phyloP scores from a whole-genome alignment of 2,329 filamentous ascomycete species.

The Fusarium sp. region DNA sequence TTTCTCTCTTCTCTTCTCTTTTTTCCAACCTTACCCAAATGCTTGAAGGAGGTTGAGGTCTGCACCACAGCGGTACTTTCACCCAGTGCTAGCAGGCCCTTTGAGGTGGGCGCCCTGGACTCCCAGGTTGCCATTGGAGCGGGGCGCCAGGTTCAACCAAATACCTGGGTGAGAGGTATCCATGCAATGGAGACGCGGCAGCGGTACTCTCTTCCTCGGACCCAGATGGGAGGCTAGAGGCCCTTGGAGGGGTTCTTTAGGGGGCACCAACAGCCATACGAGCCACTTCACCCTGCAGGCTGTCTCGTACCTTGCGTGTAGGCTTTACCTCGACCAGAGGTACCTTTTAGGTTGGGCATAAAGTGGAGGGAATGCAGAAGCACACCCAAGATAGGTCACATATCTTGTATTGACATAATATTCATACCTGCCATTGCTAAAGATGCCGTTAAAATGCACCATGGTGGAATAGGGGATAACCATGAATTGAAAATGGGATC shows the following conservation, averaged over 20 bases:
- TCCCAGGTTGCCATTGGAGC: conserved; percentile 30
- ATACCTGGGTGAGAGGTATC: conserved; percentile 39
- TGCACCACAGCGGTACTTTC: conserved; percentile 25
- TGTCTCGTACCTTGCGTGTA: conserved; percentile 31
- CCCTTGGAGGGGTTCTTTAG: conserved; percentile 27
- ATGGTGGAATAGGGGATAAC: conserved; percentile 22
- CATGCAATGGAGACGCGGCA: conserved; percentile 37
- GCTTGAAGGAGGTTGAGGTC: conserved; percentile 20
- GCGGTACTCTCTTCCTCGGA: conserved; percentile 34
- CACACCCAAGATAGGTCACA: conserved; percentile 23
- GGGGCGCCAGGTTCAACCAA: conserved; percentile 41
- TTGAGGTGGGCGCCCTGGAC: conserved; percentile 27
- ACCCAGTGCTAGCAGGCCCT: conserved; percentile 32
- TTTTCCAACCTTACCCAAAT: conserved; percentile 25
- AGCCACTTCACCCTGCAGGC: conserved; percentile 31
- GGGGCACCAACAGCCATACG: conserved; percentile 28
- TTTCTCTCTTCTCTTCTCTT: conserved; percentile 5
- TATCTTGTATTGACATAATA: conserved; percentile 2
- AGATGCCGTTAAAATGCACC: neutral
- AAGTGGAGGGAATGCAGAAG: conserved; percentile 34
- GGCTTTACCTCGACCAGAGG: conserved; percentile 29
- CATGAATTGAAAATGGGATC: conserved; percentile 5
- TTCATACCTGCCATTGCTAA: conserved; percentile 4
- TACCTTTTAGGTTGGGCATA: conserved; percentile 35
- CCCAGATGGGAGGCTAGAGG: conserved; percentile 31